Evolutionary conservation across 495 filamentous ascomycete genomes (phyloP).

Genomic region (Penicillium fimorum): DNA sequence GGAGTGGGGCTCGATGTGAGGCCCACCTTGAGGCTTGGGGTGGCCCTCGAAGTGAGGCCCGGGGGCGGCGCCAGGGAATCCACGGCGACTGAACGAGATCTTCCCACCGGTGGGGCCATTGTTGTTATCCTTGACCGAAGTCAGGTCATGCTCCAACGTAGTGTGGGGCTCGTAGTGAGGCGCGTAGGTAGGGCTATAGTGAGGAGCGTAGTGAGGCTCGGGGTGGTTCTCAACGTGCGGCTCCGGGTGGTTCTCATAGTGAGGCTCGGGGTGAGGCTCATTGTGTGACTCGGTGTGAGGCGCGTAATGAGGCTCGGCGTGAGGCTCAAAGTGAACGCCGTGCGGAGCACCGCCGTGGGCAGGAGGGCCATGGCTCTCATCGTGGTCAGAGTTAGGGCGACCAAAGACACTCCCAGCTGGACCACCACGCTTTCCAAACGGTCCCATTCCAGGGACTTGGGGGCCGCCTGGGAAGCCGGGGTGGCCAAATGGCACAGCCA

Average conservation of each 20-base stretch:
- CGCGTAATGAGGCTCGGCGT: neutral
- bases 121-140: neutral
- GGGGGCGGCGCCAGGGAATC: no score
- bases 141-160: neutral
- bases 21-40: no score
- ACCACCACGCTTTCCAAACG: slow-evolving; percentile 17
- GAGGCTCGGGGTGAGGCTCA: neutral
- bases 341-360: no score
- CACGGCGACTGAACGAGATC: neutral
- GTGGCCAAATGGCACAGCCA: neutral
- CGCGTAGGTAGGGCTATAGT: neutral
- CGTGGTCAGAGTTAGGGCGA: slow-evolving; percentile 30
- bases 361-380: slow-evolving; percentile 12
- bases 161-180: neutral
- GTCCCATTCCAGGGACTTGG: slow-evolving; percentile 18
- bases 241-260: neutral
- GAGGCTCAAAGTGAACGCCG: slow-evolving; percentile 2
- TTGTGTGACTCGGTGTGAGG: neutral
- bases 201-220: neutral
- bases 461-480: neutral
- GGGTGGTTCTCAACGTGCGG: neutral
- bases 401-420: slow-evolving; percentile 24
- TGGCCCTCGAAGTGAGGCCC: neutral
- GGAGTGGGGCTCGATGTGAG: neutral
- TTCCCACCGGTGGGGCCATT: neutral